Conservation (phyloP, 495 filamentous ascomycete species). For the Neurospora sp. region DNA sequence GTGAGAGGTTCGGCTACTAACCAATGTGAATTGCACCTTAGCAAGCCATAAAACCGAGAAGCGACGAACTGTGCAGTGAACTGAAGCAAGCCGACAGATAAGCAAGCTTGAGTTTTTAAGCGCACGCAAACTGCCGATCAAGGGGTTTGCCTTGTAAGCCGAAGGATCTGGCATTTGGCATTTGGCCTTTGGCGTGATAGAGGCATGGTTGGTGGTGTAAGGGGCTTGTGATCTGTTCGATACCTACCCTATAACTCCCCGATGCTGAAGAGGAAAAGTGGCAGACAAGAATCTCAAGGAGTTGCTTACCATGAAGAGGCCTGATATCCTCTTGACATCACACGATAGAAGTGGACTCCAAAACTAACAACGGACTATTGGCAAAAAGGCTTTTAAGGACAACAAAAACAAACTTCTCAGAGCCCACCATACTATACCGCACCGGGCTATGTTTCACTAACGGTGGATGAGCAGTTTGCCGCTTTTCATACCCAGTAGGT, state of each 20-base stretch:
- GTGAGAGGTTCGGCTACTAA: neutral
- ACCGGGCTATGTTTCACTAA: neutral
- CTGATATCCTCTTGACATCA: neutral
- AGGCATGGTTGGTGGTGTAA: neutral
- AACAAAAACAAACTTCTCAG: neutral
- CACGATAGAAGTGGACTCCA: neutral
- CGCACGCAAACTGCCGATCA: neutral
- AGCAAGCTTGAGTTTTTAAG: neutral
- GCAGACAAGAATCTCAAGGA: neutral
- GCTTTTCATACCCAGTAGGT: neutral
- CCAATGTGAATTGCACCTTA: neutral
- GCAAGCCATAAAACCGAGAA: neutral
- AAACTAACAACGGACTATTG: neutral
- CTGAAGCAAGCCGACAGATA: neutral
- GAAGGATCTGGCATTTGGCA: neutral
- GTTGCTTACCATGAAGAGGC: neutral
- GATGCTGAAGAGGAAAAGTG: neutral
- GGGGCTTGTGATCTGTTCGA: neutral
- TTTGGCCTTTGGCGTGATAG: neutral
- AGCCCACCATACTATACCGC: neutral
- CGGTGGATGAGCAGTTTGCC: neutral
- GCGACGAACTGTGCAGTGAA: neutral
- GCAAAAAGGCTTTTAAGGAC: neutral
- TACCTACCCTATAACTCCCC: neutral
- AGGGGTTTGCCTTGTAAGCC: neutral